Conservation (phyloP, 768 basidiomycete species). For the Lactifluus hygrophoroides region DNA sequence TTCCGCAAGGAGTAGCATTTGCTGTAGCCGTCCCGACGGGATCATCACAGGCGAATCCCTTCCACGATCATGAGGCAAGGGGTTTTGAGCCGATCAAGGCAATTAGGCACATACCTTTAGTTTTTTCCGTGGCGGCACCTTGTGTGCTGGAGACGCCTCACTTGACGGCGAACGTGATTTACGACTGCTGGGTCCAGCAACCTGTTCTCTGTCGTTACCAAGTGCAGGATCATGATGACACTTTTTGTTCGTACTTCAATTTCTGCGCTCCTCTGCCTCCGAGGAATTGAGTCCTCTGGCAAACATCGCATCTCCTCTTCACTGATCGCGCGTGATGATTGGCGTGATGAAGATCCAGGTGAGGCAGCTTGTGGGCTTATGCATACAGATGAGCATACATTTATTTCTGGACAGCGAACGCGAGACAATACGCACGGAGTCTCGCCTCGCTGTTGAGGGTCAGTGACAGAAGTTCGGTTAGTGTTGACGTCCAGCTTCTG, state of each 20-base stretch:
- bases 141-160: neutral
- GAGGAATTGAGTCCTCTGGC: neutral
- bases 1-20: conserved; percentile 35
- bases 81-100: neutral
- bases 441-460: neutral
- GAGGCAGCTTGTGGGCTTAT: neutral
- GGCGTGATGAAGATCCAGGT: neutral
- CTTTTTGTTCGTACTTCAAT: neutral
- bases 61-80: conserved; percentile 23
- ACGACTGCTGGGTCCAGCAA: neutral
- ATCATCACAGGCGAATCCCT: conserved; percentile 63
- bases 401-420: neutral
- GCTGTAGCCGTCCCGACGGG: conserved; percentile 26
- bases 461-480: neutral
- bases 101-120: neutral
- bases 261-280: neutral
- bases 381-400: neutral
- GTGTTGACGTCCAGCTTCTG: neutral
- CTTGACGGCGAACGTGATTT: neutral
- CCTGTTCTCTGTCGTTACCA: neutral
- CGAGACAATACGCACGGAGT: neutral
- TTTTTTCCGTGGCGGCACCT: neutral
- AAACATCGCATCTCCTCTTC: neutral
- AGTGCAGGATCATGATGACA: neutral
- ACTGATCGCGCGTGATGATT: neutral